Evolutionary conservation across 139 green algal species (phyloP).

Genomic region (Trebouxia sp.): DNA sequence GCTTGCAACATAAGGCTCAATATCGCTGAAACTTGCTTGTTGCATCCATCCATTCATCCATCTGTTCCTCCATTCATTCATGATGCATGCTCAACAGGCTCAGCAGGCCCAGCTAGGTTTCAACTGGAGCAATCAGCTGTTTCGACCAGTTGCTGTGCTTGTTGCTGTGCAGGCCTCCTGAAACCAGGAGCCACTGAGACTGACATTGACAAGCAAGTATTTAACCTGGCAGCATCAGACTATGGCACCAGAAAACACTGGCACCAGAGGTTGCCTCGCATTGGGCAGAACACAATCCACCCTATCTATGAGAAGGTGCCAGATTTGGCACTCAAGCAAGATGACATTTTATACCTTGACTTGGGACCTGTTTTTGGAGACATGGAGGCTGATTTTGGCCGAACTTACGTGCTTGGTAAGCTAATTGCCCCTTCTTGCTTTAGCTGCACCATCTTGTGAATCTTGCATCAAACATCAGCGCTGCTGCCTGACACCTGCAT

Average conservation of each 20-base stretch:
- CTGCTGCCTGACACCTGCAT: no score
- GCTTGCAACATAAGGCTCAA: no score
- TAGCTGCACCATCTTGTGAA: background rate
- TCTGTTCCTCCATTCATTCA: no score
- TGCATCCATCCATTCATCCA: no score
- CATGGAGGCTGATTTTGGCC: conserved; percentile 32
- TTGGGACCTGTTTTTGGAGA: conserved; percentile 33
- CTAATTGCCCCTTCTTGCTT: background rate
- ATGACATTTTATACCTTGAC: conserved; percentile 33
- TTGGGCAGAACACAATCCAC: conserved; percentile 29
- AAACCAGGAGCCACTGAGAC: conserved; percentile 11
- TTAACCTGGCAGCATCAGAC: background rate
- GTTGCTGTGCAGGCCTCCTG: conserved; percentile 10
- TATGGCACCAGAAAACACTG: conserved; percentile 29
- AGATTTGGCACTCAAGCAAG: background rate
- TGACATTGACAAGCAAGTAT: conserved; percentile 29
- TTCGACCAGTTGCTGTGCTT: no score
- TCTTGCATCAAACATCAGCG: no score
- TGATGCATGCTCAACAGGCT: no score
- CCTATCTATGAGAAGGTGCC: conserved; percentile 3
- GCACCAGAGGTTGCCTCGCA: conserved; percentile 18
- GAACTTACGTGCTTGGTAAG: conserved; percentile 31
- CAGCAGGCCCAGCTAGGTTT: no score
- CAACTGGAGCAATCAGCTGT: no score
- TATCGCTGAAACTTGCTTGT: no score